Percentiles rank a stretch among this genome's conserved stretches.
These are phyloP conservation scores for Nyssa sinensis DNA, from an alignment of 148 eudicot species.

Conservation along the genomic window DNA sequence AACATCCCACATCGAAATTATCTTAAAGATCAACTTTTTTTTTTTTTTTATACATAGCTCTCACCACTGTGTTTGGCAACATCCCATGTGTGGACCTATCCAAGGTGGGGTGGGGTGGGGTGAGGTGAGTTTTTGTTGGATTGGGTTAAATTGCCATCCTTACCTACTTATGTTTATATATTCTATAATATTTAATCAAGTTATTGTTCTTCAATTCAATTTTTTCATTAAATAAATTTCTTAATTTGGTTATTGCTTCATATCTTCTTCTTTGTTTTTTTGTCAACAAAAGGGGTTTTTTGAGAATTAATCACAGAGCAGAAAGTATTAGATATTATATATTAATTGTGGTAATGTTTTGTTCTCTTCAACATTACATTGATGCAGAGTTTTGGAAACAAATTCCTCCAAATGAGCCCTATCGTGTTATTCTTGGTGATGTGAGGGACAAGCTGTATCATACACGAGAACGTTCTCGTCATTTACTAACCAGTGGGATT, in stretches of 20 bases:
- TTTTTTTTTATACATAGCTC: too few species aligned
- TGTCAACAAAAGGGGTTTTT: too few species aligned
- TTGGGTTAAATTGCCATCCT: too few species aligned
- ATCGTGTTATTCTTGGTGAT: conserved; percentile 87
- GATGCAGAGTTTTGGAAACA: conserved; percentile 86
- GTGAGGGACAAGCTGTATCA: conserved; percentile 85
- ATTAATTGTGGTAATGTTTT: background rate
- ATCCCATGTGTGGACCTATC: too few species aligned
- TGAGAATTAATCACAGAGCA: background rate
- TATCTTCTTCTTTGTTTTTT: too few species aligned
- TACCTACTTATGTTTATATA: too few species aligned
- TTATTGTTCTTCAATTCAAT: background rate
- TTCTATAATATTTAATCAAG: background rate
- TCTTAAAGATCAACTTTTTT: too few species aligned
- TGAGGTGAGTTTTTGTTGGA: too few species aligned
- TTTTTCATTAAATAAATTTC: background rate
- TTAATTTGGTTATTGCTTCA: background rate
- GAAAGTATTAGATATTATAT: background rate
- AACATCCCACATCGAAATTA: too few species aligned
- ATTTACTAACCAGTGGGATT: conserved; percentile 49
- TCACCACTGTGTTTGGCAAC: too few species aligned
- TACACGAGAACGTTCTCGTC: conserved; percentile 85
- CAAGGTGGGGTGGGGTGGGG: too few species aligned
- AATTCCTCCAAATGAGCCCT: conserved; percentile 86
- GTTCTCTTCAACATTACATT: background rate